Base-by-base conservation (phyloP, 257 asterid species). In the Asclepias syriaca region DNA sequence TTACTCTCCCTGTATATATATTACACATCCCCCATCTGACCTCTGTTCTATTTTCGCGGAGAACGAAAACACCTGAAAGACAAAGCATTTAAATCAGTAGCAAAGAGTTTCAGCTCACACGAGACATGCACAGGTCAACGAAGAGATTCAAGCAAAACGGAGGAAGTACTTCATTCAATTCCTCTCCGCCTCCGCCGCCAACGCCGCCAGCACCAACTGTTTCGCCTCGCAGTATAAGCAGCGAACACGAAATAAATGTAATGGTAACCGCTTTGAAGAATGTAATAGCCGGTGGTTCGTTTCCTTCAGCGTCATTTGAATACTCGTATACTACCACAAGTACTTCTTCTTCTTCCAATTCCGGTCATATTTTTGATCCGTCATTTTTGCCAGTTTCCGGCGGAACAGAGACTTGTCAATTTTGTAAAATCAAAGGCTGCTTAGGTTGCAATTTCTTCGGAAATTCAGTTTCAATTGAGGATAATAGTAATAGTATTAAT, bases 371-470 rank as follows among this genome's bases (percentile, higher is more conserved):
- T n/a, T 4, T 29, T 18, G 73, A 72, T n/a, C 77, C n/a, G 29
- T 39, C 78, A 13, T 24, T 77, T 9, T 54, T 86, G 71, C 69
- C 87, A 0, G 87, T 84, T 29, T 9, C 85, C 2, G 93, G 54
- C 1, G 81, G 70, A 8, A 65, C 77, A 65, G 88, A 82, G 64
- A 83, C 86, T 22, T 90, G 98, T 77, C 69, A 78, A 15, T 68
- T 81, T 45, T 92, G 98, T 80, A 56, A 81, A 14, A 90, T 85
- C 12, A 76, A 76, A 5, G 97, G 89, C 1, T 92, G 98, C 19
- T 71, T 92, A 70, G 98, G 97, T 8, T 93, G 97, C 66, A 77
- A 90, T 46, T 83, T 82, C 74, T 93, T 87, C 14, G 85, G 21
- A 66, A 46, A 67, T 24, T 53, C 39, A 1, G 4, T 1, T 11